A percentile compares a stretch with the other conserved stretches of the same genome.
These are phyloP conservation scores for Aspergillus diversus DNA, from an alignment of 495 filamentous ascomycete species.

Conservation along the genomic window DNA sequence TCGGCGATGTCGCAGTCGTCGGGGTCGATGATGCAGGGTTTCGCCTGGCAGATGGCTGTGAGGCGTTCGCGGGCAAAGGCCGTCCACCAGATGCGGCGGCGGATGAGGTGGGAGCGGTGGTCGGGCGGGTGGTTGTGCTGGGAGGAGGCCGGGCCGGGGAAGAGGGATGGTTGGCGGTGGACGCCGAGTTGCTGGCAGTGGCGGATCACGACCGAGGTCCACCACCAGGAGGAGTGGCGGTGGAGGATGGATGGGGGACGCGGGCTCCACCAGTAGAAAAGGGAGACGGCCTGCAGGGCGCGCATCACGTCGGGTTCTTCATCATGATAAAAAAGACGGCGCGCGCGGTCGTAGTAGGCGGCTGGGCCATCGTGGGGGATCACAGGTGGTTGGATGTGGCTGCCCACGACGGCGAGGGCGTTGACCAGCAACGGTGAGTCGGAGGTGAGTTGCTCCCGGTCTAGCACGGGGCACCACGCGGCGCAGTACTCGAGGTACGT, in stretches of 20 bases:
- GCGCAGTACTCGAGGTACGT: conserved; percentile 41
- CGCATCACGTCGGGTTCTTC: conserved; percentile 34
- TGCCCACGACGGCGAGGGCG: conserved; percentile 36
- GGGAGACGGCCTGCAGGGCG: conserved; percentile 34
- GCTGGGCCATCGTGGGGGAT: conserved; percentile 38
- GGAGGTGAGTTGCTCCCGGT: conserved; percentile 27
- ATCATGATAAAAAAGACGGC: conserved; percentile 37
- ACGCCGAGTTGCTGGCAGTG: conserved; percentile 42
- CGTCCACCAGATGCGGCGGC: conserved; percentile 42
- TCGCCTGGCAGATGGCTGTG: conserved; percentile 39
- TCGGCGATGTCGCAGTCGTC: conserved; percentile 37
- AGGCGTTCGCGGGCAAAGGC: conserved; percentile 42
- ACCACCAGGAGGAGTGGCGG: conserved; percentile 45
- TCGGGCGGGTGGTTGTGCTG: conserved; percentile 8
- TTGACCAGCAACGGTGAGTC: conserved; percentile 42
- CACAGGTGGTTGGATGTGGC: conserved; percentile 39
- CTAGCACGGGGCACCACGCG: conserved; percentile 40
- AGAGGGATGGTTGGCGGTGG: conserved; percentile 30
- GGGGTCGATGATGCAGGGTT: conserved; percentile 40
- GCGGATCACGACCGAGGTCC: conserved; percentile 40
- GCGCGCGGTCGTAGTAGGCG: conserved; percentile 36
- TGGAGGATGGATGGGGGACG: conserved; percentile 34
- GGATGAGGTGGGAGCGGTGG: conserved; percentile 15
- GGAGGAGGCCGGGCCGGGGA: conserved; percentile 12
- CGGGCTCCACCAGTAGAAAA: conserved; percentile 46